Conservation (phyloP, 108 stramenopile genomes). For the Nitzschia palea region DNA sequence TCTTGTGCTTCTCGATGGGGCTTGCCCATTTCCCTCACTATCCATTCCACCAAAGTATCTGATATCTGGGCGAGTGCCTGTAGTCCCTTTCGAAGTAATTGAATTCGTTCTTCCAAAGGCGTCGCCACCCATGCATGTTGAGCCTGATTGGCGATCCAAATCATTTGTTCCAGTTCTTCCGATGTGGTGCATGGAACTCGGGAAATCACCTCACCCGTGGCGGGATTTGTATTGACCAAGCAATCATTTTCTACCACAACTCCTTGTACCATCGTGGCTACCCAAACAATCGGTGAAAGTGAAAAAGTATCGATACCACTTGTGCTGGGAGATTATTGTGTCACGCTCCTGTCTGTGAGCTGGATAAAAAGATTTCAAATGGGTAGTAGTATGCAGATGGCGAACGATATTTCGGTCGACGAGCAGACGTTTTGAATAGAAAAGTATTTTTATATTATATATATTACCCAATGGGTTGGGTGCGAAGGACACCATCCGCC, state of each 20-base stretch:
- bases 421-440: neutral
- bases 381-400: too few relatives aligned
- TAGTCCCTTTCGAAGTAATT: conserved; percentile 47
- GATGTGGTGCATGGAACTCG: conserved; percentile 53
- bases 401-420: too few relatives aligned
- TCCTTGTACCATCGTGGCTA: conserved; percentile 73
- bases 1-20: conserved; percentile 65
- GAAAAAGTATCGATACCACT: too few relatives aligned
- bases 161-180: conserved; percentile 46
- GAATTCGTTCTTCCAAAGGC: conserved; percentile 54
- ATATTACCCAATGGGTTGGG: conserved; percentile 7
- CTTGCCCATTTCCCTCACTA: conserved; percentile 82
- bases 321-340: too few relatives aligned
- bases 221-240: conserved; percentile 75
- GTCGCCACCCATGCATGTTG: conserved; percentile 44
- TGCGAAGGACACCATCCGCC: conserved; percentile 31
- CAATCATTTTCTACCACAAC: conserved; percentile 54
- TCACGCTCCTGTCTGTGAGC: too few relatives aligned
- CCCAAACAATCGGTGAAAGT: too few relatives aligned
- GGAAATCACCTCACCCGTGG: conserved; percentile 68
- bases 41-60: conserved; percentile 26
- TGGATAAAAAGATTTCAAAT: too few relatives aligned
- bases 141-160: conserved; percentile 44
- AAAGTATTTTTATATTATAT: conserved; percentile 1
- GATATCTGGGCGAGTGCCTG: conserved; percentile 29